Percentiles rank a stretch among this genome's conserved stretches.
phyloP scores from a whole-genome alignment of 441 rosid genomes.

The Flueggea neowawraea region DNA sequence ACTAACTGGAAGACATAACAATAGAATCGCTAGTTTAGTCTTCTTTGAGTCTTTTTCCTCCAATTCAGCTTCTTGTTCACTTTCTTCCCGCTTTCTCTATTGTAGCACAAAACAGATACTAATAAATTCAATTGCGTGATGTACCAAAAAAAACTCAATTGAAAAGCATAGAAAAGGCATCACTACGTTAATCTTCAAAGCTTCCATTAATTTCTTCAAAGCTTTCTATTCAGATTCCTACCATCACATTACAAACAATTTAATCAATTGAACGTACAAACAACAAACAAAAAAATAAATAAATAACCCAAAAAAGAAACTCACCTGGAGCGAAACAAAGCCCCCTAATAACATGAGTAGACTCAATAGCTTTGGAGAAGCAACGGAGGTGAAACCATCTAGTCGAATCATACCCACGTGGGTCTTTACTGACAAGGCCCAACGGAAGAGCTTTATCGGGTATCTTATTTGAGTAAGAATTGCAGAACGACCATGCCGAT shows the following conservation, averaged over 20 bases:
- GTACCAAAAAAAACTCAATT: no score
- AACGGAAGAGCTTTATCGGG: conserved; percentile 51
- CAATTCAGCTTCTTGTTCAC: conserved; percentile 19
- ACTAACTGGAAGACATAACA: background rate
- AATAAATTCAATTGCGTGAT: no score
- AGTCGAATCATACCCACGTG: conserved; percentile 66
- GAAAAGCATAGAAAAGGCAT: no score
- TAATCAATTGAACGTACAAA: no score
- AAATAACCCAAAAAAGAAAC: background rate
- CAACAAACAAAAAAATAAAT: background rate
- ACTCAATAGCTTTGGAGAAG: conserved; percentile 36
- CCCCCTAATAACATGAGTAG: conserved; percentile 48
- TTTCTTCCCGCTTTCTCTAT: conserved; percentile 20
- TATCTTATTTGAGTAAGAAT: conserved; percentile 56
- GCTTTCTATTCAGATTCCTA: conserved; percentile 77
- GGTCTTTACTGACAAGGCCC: conserved; percentile 57
- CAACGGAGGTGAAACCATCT: conserved; percentile 81
- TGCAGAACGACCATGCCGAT: conserved; percentile 76
- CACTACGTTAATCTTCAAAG: conserved; percentile 7
- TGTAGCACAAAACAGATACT: no score
- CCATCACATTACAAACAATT: conserved; percentile 15
- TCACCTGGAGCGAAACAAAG: conserved; percentile 58
- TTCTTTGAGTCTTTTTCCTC: conserved; percentile 38
- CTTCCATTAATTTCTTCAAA: conserved; percentile 46
- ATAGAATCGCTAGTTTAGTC: conserved; percentile 39